Percentiles rank a stretch among this genome's conserved stretches.
These are phyloP conservation scores for Pilaira anomala DNA, from an alignment of 192 early-diverging fungal genomes.

Conservation along the genomic window DNA sequence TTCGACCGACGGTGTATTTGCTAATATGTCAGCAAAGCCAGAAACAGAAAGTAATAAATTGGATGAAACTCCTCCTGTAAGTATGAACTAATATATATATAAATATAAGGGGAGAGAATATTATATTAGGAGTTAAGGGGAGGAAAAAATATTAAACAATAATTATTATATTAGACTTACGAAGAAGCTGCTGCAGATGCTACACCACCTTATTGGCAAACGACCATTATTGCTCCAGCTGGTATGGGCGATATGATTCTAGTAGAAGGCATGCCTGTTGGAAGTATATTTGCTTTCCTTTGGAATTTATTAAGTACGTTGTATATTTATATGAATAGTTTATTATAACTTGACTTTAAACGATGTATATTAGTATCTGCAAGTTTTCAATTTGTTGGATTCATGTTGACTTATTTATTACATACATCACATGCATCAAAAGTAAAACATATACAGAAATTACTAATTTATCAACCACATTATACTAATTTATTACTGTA, in stretches of 20 bases:
- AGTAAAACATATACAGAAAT: slow-evolving; percentile 21
- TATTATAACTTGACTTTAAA: slow-evolving; percentile 8
- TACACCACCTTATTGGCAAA: slow-evolving; percentile 76
- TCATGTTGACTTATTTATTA: slow-evolving; percentile 87
- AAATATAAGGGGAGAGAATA: neutral
- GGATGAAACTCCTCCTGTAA: slow-evolving; percentile 51
- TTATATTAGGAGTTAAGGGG: no score
- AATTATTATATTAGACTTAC: slow-evolving; percentile 51
- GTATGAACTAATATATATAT: no score
- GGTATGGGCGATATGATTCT: slow-evolving; percentile 79
- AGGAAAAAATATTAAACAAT: neutral
- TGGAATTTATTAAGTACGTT: slow-evolving; percentile 72
- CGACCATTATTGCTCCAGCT: slow-evolving; percentile 68
- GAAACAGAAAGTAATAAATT: slow-evolving; percentile 48
- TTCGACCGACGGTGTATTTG: slow-evolving; percentile 49
- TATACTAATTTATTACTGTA: slow-evolving; percentile 14
- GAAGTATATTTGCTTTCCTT: slow-evolving; percentile 68
- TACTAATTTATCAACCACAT: neutral
- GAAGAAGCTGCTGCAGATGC: slow-evolving; percentile 73
- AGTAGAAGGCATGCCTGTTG: slow-evolving; percentile 90
- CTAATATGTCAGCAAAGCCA: slow-evolving; percentile 57
- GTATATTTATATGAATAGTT: neutral
- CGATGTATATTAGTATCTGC: slow-evolving; percentile 54
- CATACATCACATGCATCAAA: slow-evolving; percentile 88
- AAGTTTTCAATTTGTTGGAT: slow-evolving; percentile 80